phyloP scores from a whole-genome alignment of 306 rosid species.

The Ceratonia siliqua region DNA sequence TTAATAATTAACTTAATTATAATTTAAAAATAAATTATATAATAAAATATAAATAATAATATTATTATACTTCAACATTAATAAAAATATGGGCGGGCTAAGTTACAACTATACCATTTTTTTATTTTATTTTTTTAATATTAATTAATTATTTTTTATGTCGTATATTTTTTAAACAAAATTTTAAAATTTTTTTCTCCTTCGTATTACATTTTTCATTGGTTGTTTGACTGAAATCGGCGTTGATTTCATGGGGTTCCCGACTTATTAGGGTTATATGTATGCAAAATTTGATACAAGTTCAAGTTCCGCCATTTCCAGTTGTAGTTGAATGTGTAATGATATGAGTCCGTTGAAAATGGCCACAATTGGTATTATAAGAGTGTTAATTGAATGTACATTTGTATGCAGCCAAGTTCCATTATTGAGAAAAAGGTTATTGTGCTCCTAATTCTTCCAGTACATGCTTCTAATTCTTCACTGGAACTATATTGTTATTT shows the following conservation, averaged over 20 bases:
- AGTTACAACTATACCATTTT: too few relatives aligned
- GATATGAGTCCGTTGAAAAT: constrained; percentile 1
- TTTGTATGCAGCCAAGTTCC: constrained; percentile 2
- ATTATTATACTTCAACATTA: too few relatives aligned
- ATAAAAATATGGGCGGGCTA: too few relatives aligned
- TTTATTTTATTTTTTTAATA: too few relatives aligned
- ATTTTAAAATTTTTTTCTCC: too few relatives aligned
- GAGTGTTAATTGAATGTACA: constrained; percentile 7
- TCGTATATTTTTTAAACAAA: too few relatives aligned
- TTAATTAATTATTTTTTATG: too few relatives aligned
- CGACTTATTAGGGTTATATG: not conserved
- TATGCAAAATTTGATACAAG: not conserved
- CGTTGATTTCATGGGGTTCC: not conserved
- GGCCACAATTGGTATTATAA: not conserved
- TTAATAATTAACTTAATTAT: too few relatives aligned
- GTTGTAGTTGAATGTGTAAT: not conserved
- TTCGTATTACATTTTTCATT: too few relatives aligned
- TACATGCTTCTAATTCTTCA: not conserved
- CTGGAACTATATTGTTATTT: not conserved
- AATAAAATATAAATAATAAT: too few relatives aligned
- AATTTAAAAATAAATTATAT: too few relatives aligned
- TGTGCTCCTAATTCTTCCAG: not conserved
- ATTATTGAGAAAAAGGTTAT: constrained; percentile 41
- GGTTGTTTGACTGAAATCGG: not conserved
- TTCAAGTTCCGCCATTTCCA: not conserved